Conservation (phyloP, 768 basidiomycete genomes). For the Phaeotremella fagi region DNA sequence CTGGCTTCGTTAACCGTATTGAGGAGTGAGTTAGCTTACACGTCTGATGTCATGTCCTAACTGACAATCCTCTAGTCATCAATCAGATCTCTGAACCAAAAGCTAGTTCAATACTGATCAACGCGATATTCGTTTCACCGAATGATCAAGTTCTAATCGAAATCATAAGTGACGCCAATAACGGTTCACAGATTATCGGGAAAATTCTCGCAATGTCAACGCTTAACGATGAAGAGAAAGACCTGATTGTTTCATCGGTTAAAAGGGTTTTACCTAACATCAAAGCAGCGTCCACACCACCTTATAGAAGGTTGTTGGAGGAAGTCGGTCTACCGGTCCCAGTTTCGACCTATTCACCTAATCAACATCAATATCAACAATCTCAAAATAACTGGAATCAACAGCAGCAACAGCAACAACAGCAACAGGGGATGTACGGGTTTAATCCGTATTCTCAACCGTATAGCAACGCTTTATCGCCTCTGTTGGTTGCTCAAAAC, state of each 20-base stretch:
- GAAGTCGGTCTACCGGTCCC: constrained; percentile 82
- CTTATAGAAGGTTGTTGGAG: constrained; percentile 86
- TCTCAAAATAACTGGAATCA: not conserved
- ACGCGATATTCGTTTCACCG: constrained; percentile 83
- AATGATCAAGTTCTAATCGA: constrained; percentile 88
- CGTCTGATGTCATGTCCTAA: not conserved
- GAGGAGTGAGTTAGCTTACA: constrained; percentile 53
- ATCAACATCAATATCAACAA: not conserved
- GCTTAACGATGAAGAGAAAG: constrained; percentile 67
- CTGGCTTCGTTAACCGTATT: constrained; percentile 90
- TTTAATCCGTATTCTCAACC: constrained; percentile 5
- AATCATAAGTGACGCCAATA: constrained; percentile 91
- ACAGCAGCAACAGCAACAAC: constrained; percentile 5
- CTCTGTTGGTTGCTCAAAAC: constrained; percentile 33
- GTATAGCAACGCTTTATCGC: constrained; percentile 21
- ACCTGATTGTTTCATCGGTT: constrained; percentile 72
- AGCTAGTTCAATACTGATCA: constrained; percentile 78
- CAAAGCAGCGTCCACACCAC: constrained; percentile 89
- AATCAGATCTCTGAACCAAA: constrained; percentile 92
- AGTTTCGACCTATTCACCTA: not conserved
- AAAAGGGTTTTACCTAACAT: constrained; percentile 81
- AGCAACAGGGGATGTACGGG: constrained; percentile 5
- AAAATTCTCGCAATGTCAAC: constrained; percentile 86
- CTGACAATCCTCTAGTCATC: constrained; percentile 54
- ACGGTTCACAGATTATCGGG: constrained; percentile 67